Evolutionary conservation across 2,329 filamentous ascomycete species (phyloP).

Genomic region (Stagonosporopsis chrysanthemi): DNA sequence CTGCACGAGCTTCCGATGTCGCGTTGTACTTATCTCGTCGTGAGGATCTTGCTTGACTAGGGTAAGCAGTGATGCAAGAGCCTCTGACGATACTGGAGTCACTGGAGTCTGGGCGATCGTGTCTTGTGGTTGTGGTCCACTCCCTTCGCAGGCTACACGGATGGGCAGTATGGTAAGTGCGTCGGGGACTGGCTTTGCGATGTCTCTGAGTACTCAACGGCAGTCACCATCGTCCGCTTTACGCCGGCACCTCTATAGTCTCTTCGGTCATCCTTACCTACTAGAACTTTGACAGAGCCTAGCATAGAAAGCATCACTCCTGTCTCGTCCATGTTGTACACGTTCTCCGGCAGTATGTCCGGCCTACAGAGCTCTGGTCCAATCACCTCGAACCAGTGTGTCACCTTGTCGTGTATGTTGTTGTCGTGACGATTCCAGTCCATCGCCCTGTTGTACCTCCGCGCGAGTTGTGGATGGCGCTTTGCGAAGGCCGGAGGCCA

Average conservation of each 20-base stretch:
- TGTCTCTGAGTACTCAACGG: conserved; percentile 30
- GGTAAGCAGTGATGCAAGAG: background rate
- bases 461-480: background rate
- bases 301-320: conserved; percentile 25
- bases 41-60: background rate
- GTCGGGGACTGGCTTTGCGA: conserved; percentile 32
- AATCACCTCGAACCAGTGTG: background rate
- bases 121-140: no score
- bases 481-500: background rate
- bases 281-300: conserved; percentile 27
- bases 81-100: background rate
- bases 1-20: background rate
- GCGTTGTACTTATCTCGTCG: background rate
- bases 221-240: background rate
- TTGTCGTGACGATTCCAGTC: background rate
- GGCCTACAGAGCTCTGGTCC: background rate
- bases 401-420: background rate
- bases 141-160: conserved; percentile 6
- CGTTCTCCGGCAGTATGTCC: background rate
- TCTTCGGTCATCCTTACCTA: conserved; percentile 25
- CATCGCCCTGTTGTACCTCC: background rate
- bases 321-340: background rate
- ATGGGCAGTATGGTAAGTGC: no score
- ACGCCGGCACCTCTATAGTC: conserved; percentile 26
- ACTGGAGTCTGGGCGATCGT: background rate